A percentile compares a stretch with the other conserved stretches of the same genome.
These are phyloP conservation scores for Xylariaceae sp. DNA, from an alignment of 2,329 filamentous ascomycete genomes.

Conservation along the genomic window DNA sequence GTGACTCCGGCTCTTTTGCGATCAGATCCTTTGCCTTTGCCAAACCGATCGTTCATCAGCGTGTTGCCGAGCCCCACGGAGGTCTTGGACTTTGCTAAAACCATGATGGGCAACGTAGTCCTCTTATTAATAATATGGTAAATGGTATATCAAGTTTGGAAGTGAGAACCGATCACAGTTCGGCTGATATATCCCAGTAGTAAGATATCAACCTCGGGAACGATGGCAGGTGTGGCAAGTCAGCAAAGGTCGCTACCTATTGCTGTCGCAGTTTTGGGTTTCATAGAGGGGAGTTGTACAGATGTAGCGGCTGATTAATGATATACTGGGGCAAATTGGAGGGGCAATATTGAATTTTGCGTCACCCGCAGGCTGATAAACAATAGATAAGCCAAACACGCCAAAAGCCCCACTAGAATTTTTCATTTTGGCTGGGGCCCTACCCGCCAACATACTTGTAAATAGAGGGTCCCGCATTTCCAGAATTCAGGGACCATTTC, in stretches of 20 bases:
- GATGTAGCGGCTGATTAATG: conserved; percentile 8
- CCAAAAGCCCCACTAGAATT: conserved; percentile 29
- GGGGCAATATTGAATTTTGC: conserved; percentile 43
- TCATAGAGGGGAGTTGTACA: conserved; percentile 27
- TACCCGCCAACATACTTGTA: too few species aligned
- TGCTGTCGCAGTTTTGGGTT: conserved; percentile 3
- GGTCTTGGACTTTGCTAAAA: conserved; percentile 85
- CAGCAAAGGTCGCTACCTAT: conserved; percentile 3
- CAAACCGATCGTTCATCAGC: conserved; percentile 98
- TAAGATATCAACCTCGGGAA: too few species aligned
- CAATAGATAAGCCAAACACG: conserved; percentile 26
- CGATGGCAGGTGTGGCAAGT: neutral
- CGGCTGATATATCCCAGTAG: too few species aligned
- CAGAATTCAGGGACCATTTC: too few species aligned
- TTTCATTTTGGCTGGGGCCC: conserved; percentile 17
- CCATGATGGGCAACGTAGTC: conserved; percentile 39
- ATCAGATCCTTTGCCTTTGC: conserved; percentile 81
- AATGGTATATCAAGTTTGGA: too few species aligned
- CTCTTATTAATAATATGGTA: neutral
- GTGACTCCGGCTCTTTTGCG: conserved; percentile 64
- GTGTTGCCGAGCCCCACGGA: conserved; percentile 90
- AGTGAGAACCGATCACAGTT: too few species aligned
- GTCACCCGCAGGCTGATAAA: conserved; percentile 21
- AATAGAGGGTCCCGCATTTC: too few species aligned
- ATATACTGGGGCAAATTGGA: conserved; percentile 33